Percentiles rank a stretch among this genome's conserved stretches.
Evolutionary conservation across 2,329 filamentous ascomycete species (phyloP).

Genomic region (Fusarium acutatum): DNA sequence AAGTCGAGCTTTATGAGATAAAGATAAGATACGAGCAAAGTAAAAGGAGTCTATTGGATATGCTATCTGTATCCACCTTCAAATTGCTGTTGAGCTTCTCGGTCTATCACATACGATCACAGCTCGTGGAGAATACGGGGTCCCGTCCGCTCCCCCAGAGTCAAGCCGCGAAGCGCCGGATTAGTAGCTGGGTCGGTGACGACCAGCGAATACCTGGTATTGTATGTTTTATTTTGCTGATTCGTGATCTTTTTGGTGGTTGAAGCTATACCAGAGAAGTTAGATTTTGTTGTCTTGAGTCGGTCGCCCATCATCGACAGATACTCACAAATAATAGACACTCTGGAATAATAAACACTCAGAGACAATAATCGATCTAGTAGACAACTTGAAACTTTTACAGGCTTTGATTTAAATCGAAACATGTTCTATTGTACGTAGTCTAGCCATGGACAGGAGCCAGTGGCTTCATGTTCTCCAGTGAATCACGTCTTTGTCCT

Average conservation of each 20-base stretch:
- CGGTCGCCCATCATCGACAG: neutral
- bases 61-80: neutral
- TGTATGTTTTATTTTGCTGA: constrained; percentile 15
- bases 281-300: neutral
- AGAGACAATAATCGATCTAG: neutral
- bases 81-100: neutral
- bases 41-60: no score
- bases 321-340: neutral
- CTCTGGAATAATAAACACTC: neutral
- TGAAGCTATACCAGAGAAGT: neutral
- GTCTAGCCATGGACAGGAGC: neutral
- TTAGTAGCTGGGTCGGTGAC: constrained; percentile 29
- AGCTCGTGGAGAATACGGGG: constrained; percentile 28
- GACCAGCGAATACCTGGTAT: constrained; percentile 26
- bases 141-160: constrained; percentile 27
- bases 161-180: constrained; percentile 22
- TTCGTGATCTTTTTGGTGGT: neutral
- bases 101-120: constrained; percentile 13
- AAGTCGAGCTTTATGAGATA: neutral
- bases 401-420: neutral
- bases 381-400: no score
- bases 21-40: neutral
- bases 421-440: neutral
- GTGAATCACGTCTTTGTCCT: neutral
- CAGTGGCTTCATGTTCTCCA: neutral